Evolutionary conservation across 2,329 filamentous ascomycete species (phyloP).

Genomic region (Escovopsis sp.): DNA sequence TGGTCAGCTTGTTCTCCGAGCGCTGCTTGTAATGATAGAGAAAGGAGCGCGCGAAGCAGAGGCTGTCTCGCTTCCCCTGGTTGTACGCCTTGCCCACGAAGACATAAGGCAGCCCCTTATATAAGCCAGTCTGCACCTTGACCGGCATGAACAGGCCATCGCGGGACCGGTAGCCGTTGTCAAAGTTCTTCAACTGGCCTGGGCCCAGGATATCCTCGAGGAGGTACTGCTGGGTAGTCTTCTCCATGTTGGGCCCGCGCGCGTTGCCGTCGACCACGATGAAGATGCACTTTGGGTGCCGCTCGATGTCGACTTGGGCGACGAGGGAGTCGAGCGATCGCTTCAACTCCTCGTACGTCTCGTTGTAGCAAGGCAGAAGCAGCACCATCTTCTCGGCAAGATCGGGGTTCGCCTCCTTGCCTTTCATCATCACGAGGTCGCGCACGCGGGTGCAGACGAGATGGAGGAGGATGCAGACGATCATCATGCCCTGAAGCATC

Average conservation of each 20-base stretch:
- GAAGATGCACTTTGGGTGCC: conserved; percentile 27
- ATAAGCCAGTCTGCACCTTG: conserved; percentile 26
- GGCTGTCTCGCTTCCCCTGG: conserved; percentile 33
- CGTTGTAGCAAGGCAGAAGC: conserved; percentile 34
- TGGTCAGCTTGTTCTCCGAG: conserved; percentile 24
- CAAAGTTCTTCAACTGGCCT: conserved; percentile 18
- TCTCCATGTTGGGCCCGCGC: conserved; percentile 29
- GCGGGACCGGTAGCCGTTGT: conserved; percentile 29
- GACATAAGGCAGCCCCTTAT: conserved; percentile 29
- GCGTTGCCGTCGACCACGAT: conserved; percentile 33
- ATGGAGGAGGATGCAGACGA: conserved; percentile 21
- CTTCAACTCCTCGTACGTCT: conserved; percentile 27
- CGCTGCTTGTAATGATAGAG: conserved; percentile 32
- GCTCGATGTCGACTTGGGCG: conserved; percentile 24
- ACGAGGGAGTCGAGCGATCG: conserved; percentile 31
- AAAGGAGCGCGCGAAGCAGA: conserved; percentile 33
- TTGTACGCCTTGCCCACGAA: conserved; percentile 34
- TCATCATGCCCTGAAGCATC: conserved; percentile 26
- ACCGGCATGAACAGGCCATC: conserved; percentile 31
- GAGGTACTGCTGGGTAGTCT: conserved; percentile 32
- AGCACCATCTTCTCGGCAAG: conserved; percentile 28
- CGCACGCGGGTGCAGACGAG: conserved; percentile 16
- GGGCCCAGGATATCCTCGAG: conserved; percentile 29
- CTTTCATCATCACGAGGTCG: conserved; percentile 13
- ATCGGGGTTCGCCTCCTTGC: conserved; percentile 19